Evolutionary conservation across 768 basidiomycete genomes (phyloP), one percentile per base, ranked within the genome.

Genomic region (Candolleomyces aberdarensis): DNA sequence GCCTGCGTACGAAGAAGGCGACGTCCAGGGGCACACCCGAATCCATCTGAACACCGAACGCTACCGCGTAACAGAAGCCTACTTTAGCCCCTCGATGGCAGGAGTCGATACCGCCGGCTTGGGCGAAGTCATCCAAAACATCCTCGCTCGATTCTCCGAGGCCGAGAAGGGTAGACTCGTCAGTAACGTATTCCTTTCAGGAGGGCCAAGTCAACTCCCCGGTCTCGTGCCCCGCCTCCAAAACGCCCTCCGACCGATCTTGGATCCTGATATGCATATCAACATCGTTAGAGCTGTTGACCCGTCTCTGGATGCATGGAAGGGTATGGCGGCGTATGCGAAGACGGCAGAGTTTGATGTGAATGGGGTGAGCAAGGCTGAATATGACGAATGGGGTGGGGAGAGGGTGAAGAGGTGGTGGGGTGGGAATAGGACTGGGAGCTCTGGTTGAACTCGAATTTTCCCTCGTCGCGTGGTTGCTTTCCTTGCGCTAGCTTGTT

Each of bases 91-190:
- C 0, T 79, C 78, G n/a, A 95, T 97, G 85, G 96, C 93, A 2
- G 96, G 97, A 1, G 80, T 96, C 17, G 97, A 98, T 72, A 92
- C 89, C 13, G 96, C 97, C 0, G 97, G 97, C 0, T 74, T 99
- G 9, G 91, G 89, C n/a, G 97, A 99, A 73, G 86, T 98, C 3
- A 75, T 95, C 17, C 94, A 92, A 67, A 91, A 85, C 69, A 83
- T 98, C 50, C 80, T 99, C 29, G 68, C 69, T 2, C 65, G 66
- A 17, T 72, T 72, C 63, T 59, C 68, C 40, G 62, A 64, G 17
- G 22, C 66, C 68, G 14, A 63, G 68, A 53, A 49, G 60, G 8
- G 52, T 43, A 14, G 57, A 52, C 32, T 39, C 56, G 53, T 40
- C 6, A 39, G 19, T 6, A 94, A 95, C 64, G 85, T 99, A 14